Evolutionary conservation across 1,284 basidiomycete species (phyloP), one percentile per base, ranked within the genome.

Genomic region (Cerrena zonata): DNA sequence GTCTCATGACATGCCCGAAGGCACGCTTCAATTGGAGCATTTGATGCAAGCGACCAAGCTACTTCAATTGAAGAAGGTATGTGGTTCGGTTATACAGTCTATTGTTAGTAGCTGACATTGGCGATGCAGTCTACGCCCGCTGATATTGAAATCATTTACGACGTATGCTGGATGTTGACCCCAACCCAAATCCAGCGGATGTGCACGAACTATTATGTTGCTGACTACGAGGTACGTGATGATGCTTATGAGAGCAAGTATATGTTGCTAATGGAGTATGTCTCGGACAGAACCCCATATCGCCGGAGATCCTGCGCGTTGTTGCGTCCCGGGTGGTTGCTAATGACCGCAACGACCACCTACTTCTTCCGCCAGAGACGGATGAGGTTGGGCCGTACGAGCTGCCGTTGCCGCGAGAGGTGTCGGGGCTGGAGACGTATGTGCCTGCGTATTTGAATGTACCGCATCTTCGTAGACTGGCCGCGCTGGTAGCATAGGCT

Each of bases 131-230:
- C 92, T 5, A 91, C 92, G 1, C 77, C 91, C 37, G 86, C 87
- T 23, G 94, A 98, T 67, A 96, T 98, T 57, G 94, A 99, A 69
- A 98, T 99, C 61, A 95, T 98, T 61, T 99, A 97, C 66, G 90
- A 96, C 66, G 95, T 99, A 50, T 99, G 94, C 77, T 99, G 96
- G 96, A 99, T 99, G 87, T 77, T 99, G 48, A 98, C 94, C 53
- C 96, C 96, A 0, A 95, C 95, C 66, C 96, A 99, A 70, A 99
- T 99, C 61, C 96, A 99, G 74, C 90, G 95, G 64, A 92, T 97
- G 81, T 96, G 95, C 71, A 89, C 89, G 53, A 94, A 96, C 71
- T 99, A 99, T 75, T 95, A 96, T 64, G 94, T 96, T 53, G 96
- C 96, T 44, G 96, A 99, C 72, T 97, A 96, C 67, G 93, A 97